A percentile compares a stretch with the other conserved stretches of the same genome.
These are phyloP conservation scores for Pseudogymnoascus sp. DNA, from an alignment of 2,329 filamentous ascomycete species.

Conservation along the genomic window DNA sequence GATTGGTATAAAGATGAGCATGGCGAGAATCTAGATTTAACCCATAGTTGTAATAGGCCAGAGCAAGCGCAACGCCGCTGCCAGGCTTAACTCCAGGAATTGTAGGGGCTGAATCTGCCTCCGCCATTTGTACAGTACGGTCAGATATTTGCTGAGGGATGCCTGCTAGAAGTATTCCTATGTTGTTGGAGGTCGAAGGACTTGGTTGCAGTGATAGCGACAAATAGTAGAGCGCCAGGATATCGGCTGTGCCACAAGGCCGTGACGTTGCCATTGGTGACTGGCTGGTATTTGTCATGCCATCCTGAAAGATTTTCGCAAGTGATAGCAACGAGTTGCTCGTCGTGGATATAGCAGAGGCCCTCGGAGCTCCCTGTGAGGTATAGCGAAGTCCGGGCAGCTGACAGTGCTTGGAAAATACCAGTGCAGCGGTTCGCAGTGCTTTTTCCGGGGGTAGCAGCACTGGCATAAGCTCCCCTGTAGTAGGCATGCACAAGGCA, in stretches of 20 bases:
- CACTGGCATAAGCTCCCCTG: slow-evolving; percentile 43
- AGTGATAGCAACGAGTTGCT: slow-evolving; percentile 92
- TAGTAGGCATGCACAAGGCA: not conserved
- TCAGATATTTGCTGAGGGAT: slow-evolving; percentile 61
- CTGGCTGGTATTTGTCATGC: slow-evolving; percentile 65
- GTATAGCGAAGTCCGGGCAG: slow-evolving; percentile 73
- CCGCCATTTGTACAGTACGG: slow-evolving; percentile 24
- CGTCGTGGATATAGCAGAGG: slow-evolving; percentile 80
- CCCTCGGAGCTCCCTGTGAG: slow-evolving; percentile 60
- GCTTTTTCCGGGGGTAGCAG: slow-evolving; percentile 78
- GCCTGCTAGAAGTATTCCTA: slow-evolving; percentile 91
- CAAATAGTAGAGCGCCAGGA: slow-evolving; percentile 88
- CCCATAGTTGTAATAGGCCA: slow-evolving; percentile 94
- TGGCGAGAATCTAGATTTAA: slow-evolving; percentile 78
- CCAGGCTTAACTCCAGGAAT: slow-evolving; percentile 77
- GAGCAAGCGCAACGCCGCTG: slow-evolving; percentile 77
- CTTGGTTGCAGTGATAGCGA: slow-evolving; percentile 91
- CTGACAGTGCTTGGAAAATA: slow-evolving; percentile 68
- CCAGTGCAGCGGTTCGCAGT: slow-evolving; percentile 69
- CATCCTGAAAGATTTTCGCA: slow-evolving; percentile 96
- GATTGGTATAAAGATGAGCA: slow-evolving; percentile 92
- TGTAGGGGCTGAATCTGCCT: slow-evolving; percentile 31
- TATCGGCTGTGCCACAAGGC: slow-evolving; percentile 76
- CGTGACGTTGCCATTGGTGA: slow-evolving; percentile 46
- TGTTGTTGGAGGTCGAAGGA: slow-evolving; percentile 95